Evolutionary conservation across 306 rosid genomes (phyloP).

Genomic region (Quercus engelmannii): DNA sequence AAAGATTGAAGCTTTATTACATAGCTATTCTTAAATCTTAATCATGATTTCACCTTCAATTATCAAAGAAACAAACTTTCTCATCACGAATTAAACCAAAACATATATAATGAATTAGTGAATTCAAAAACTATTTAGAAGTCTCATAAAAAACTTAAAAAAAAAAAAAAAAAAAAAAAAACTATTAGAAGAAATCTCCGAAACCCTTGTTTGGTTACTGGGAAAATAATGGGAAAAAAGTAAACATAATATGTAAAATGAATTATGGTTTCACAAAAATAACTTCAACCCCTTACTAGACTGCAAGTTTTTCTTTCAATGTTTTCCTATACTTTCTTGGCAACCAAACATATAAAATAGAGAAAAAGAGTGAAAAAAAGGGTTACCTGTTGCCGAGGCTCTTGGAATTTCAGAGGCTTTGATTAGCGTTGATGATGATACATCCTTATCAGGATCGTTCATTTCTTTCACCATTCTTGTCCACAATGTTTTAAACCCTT

Average conservation of each 20-base stretch:
- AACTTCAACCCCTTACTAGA: background rate
- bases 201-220: background rate
- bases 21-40: too few relatives aligned
- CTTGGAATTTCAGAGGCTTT: slow-evolving; percentile 9
- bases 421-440: slow-evolving; percentile 1
- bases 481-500: background rate
- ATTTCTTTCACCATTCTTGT: background rate
- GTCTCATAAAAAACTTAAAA: too few relatives aligned
- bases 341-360: background rate
- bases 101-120: too few relatives aligned
- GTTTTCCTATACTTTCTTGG: background rate
- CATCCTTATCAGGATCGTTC: slow-evolving; percentile 3
- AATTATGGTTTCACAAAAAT: background rate
- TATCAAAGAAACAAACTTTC: too few relatives aligned
- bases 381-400: slow-evolving; percentile 4
- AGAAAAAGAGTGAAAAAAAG: background rate
- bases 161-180: too few relatives aligned
- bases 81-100: too few relatives aligned
- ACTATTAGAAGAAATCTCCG: too few relatives aligned
- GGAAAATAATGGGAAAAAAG: background rate
- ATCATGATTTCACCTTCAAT: too few relatives aligned
- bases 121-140: too few relatives aligned
- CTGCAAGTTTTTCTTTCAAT: background rate
- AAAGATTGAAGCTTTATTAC: background rate
- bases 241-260: background rate